phyloP scores from a whole-genome alignment of 345 rosid species.

The Stellera chamaejasme region DNA sequence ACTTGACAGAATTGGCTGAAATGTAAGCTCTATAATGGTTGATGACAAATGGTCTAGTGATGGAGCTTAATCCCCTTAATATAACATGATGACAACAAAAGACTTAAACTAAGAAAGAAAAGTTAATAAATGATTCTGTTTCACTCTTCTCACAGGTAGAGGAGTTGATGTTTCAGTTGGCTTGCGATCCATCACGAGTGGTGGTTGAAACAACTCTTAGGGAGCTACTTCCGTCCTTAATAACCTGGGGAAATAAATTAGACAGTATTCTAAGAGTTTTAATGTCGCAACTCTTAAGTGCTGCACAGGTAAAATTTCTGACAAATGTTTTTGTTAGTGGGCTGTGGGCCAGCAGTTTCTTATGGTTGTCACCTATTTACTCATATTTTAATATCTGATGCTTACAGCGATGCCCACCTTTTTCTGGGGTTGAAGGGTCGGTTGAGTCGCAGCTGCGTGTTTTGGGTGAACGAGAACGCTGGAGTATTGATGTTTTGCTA shows the following conservation, averaged over 20 bases:
- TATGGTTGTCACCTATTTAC: slow-evolving; percentile 1
- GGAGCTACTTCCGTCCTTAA: slow-evolving; percentile 76
- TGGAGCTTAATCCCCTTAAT: slow-evolving; percentile 34
- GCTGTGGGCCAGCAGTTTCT: neutral
- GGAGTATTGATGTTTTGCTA: slow-evolving; percentile 86
- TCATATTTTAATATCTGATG: slow-evolving; percentile 6
- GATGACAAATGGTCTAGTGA: slow-evolving; percentile 48
- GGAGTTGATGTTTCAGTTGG: slow-evolving; percentile 91
- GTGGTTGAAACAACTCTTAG: slow-evolving; percentile 86
- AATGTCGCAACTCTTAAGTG: slow-evolving; percentile 64
- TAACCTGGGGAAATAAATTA: slow-evolving; percentile 81
- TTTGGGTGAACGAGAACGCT: slow-evolving; percentile 90
- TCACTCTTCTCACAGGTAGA: slow-evolving; percentile 61
- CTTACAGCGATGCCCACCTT: slow-evolving; percentile 81
- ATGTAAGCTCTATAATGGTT: slow-evolving; percentile 71
- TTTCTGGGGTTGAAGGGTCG: slow-evolving; percentile 96
- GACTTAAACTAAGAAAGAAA: slow-evolving; percentile 8
- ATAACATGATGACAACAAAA: slow-evolving; percentile 24
- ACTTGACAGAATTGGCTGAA: slow-evolving; percentile 68
- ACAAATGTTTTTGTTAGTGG: slow-evolving; percentile 1
- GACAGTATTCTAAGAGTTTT: slow-evolving; percentile 68
- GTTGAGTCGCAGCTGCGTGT: slow-evolving; percentile 81
- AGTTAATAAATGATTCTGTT: slow-evolving; percentile 21
- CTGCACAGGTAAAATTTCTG: slow-evolving; percentile 59
- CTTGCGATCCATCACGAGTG: slow-evolving; percentile 86